A percentile compares a stretch with the other conserved stretches of the same genome.
Evolutionary conservation across 2,329 filamentous ascomycete species (phyloP).

Genomic region (Claviceps capensis): DNA sequence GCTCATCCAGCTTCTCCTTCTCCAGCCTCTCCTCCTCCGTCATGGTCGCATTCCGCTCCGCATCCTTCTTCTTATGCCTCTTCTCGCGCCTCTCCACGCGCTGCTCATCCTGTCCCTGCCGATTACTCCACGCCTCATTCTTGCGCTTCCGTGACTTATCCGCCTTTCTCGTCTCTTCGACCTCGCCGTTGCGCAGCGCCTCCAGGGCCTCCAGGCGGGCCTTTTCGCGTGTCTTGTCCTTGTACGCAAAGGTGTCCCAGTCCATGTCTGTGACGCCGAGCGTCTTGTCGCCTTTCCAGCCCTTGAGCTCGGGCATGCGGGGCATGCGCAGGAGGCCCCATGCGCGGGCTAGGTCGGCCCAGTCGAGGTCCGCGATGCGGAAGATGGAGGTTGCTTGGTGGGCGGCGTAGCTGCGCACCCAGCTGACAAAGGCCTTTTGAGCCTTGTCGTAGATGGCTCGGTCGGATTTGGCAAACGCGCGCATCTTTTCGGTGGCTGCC

Average conservation of each 20-base stretch:
- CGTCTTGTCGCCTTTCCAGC: slow-evolving; percentile 54
- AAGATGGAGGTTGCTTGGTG: slow-evolving; percentile 90
- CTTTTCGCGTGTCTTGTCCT: slow-evolving; percentile 57
- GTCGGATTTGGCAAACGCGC: slow-evolving; percentile 38
- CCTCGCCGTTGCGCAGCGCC: slow-evolving; percentile 26
- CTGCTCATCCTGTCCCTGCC: slow-evolving; percentile 50
- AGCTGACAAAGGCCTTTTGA: slow-evolving; percentile 84
- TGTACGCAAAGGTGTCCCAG: slow-evolving; percentile 55
- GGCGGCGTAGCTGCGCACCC: slow-evolving; percentile 82
- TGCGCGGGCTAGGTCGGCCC: slow-evolving; percentile 63
- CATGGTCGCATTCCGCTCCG: slow-evolving; percentile 48
- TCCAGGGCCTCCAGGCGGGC: slow-evolving; percentile 45
- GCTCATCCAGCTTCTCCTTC: slow-evolving; percentile 45
- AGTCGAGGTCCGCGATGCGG: slow-evolving; percentile 66
- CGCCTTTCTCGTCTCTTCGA: slow-evolving; percentile 23
- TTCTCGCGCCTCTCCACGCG: slow-evolving; percentile 50
- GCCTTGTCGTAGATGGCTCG: slow-evolving; percentile 67
- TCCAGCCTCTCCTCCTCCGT: slow-evolving; percentile 55
- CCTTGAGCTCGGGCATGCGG: slow-evolving; percentile 81
- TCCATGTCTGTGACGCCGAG: slow-evolving; percentile 50
- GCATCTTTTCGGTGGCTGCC: slow-evolving; percentile 43
- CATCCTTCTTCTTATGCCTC: slow-evolving; percentile 49
- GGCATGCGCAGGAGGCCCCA: slow-evolving; percentile 83
- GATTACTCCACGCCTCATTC: slow-evolving; percentile 60
- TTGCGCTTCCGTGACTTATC: slow-evolving; percentile 42